These are phyloP conservation scores for Kurtzmaniella quercitrusa DNA, from an alignment of 1,139 yeast species.

Conservation along the genomic window DNA sequence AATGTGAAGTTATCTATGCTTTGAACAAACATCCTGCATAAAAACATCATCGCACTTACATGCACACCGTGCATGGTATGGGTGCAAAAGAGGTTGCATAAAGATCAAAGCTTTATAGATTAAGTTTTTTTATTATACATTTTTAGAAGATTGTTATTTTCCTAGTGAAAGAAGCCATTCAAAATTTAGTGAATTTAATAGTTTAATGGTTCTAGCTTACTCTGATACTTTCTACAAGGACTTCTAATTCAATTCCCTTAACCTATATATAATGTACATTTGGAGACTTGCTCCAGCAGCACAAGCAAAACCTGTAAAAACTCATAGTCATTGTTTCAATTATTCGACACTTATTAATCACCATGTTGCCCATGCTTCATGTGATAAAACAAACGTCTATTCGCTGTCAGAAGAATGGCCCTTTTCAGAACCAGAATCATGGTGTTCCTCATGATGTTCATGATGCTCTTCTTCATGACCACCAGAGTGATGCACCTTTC, in stretches of 20 bases:
- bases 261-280: background rate
- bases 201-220: too few relatives aligned
- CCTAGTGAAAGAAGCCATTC: too few relatives aligned
- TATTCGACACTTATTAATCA: background rate
- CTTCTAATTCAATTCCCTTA: too few relatives aligned
- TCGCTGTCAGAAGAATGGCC: constrained; percentile 2
- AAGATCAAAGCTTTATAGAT: too few relatives aligned
- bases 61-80: background rate
- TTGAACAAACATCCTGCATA: too few relatives aligned
- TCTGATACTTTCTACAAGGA: too few relatives aligned
- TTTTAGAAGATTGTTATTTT: too few relatives aligned
- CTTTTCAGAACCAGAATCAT: constrained; percentile 9
- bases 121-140: too few relatives aligned
- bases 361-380: background rate
- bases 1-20: background rate
- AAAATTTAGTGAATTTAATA: too few relatives aligned
- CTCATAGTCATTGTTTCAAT: background rate
- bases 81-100: background rate
- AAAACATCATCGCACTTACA: background rate
- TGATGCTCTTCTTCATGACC: constrained; percentile 9
- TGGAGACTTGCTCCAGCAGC: background rate
- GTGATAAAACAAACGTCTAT: background rate
- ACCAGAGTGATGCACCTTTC: constrained; percentile 17
- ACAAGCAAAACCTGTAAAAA: background rate
- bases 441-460: too few relatives aligned